A percentile compares a stretch with the other conserved stretches of the same genome.
These are phyloP conservation scores for Haplosporangium sp. DNA, from an alignment of 371 early-diverging fungal species.

Conservation along the genomic window DNA sequence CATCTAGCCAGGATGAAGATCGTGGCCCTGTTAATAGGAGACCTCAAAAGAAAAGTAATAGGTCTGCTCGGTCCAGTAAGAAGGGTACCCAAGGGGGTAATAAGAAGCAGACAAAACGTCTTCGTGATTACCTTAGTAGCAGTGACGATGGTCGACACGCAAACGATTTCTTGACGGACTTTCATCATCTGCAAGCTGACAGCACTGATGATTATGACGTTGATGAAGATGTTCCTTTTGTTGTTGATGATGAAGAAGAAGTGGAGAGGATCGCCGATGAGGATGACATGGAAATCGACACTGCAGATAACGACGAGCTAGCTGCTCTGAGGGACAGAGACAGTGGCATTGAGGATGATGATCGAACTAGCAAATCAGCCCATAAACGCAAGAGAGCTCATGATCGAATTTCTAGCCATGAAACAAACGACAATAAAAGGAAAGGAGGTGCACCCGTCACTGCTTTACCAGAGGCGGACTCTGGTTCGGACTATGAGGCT, in stretches of 20 bases:
- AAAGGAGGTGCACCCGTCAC: background rate
- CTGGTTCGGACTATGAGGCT: constrained; percentile 37
- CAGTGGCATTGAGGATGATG: constrained; percentile 26
- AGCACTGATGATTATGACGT: constrained; percentile 51
- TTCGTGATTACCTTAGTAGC: constrained; percentile 67
- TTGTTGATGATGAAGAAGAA: constrained; percentile 56
- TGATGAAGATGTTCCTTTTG: constrained; percentile 51
- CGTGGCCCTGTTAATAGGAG: constrained; percentile 19
- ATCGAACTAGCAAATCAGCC: constrained; percentile 8
- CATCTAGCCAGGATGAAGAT: constrained; percentile 43
- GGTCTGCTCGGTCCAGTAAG: constrained; percentile 11
- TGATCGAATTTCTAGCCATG: background rate
- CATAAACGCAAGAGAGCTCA: constrained; percentile 30
- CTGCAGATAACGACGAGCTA: constrained; percentile 24
- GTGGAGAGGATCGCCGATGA: constrained; percentile 47
- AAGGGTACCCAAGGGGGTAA: constrained; percentile 8
- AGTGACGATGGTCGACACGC: constrained; percentile 51
- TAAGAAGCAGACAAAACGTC: constrained; percentile 48
- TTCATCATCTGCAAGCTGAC: constrained; percentile 57
- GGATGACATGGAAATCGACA: constrained; percentile 25
- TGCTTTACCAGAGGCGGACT: constrained; percentile 15
- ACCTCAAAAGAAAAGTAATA: constrained; percentile 20
- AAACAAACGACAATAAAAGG: constrained; percentile 38
- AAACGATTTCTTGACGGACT: constrained; percentile 61
- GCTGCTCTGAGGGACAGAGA: constrained; percentile 11